Percentiles rank a stretch among this genome's conserved stretches.
phyloP scores from a whole-genome alignment of 331 rosid species.

The Dryas integrifolia region DNA sequence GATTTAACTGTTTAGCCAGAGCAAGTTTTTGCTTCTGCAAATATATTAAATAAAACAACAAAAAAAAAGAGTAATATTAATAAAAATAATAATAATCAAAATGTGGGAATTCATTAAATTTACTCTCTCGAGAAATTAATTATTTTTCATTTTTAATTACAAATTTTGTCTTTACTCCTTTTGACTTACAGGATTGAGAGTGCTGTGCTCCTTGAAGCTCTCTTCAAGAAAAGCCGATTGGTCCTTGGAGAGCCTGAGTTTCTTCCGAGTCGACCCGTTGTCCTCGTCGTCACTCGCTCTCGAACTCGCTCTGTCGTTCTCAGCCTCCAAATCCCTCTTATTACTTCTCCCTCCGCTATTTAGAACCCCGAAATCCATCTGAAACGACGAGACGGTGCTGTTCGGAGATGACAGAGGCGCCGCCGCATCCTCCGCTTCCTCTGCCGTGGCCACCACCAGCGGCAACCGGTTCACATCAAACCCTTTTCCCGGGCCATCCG shows the following conservation, averaged over 20 bases:
- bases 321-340: conserved; percentile 50
- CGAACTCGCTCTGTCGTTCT: conserved; percentile 50
- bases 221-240: conserved; percentile 94
- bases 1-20: conserved; percentile 80
- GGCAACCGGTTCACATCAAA: conserved; percentile 57
- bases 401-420: conserved; percentile 74
- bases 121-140: not conserved
- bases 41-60: not conserved
- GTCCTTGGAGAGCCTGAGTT: conserved; percentile 80
- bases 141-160: too few species aligned
- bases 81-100: not conserved
- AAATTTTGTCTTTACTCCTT: not conserved
- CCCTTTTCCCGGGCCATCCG: conserved; percentile 39
- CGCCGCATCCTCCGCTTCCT: conserved; percentile 45
- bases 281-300: conserved; percentile 82
- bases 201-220: conserved; percentile 88
- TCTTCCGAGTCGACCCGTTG: conserved; percentile 73
- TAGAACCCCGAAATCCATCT: conserved; percentile 56
- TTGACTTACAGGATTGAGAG: conserved; percentile 80
- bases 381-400: conserved; percentile 63
- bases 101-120: not conserved
- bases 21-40: conserved; percentile 85
- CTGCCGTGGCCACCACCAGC: conserved; percentile 24
- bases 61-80: not conserved
- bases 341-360: conserved; percentile 21